Percentiles rank a stretch among this genome's conserved stretches.
Conservation (phyloP, 2,329 filamentous ascomycete species). For the Xylariaceae sp. region DNA sequence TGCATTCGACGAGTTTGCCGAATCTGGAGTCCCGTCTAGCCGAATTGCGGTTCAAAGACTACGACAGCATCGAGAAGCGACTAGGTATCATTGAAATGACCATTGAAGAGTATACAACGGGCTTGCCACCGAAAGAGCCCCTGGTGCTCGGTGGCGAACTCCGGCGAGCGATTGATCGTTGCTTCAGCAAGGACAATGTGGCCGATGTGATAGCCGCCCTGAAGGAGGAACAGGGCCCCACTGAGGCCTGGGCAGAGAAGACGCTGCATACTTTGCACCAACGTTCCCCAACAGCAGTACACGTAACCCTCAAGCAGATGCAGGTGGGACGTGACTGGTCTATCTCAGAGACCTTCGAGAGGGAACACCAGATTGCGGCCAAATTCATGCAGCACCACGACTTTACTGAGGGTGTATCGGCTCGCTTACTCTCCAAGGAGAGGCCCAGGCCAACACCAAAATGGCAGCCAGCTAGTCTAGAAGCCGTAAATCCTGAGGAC, state of each 20-base stretch:
- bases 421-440: conserved; percentile 74
- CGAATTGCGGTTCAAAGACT: conserved; percentile 88
- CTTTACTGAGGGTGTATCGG: conserved; percentile 90
- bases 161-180: conserved; percentile 83
- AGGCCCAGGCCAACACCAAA: conserved; percentile 59
- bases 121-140: conserved; percentile 77
- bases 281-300: conserved; percentile 85
- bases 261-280: conserved; percentile 77
- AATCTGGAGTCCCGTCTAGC: conserved; percentile 83
- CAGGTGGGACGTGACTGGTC: conserved; percentile 76
- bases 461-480: conserved; percentile 78
- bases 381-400: conserved; percentile 92
- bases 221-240: conserved; percentile 58
- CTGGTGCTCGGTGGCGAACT: conserved; percentile 72
- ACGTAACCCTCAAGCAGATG: conserved; percentile 86
- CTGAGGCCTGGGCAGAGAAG: conserved; percentile 77
- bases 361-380: conserved; percentile 82
- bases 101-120: conserved; percentile 89
- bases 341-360: conserved; percentile 83
- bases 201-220: conserved; percentile 75
- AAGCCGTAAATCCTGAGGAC: conserved; percentile 65
- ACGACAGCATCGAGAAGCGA: conserved; percentile 67
- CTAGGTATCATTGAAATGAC: conserved; percentile 80
- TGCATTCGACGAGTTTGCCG: conserved; percentile 87
- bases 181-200: conserved; percentile 73